Base-by-base conservation (phyloP, 805 yeast species). In the Pichia manshurica region DNA sequence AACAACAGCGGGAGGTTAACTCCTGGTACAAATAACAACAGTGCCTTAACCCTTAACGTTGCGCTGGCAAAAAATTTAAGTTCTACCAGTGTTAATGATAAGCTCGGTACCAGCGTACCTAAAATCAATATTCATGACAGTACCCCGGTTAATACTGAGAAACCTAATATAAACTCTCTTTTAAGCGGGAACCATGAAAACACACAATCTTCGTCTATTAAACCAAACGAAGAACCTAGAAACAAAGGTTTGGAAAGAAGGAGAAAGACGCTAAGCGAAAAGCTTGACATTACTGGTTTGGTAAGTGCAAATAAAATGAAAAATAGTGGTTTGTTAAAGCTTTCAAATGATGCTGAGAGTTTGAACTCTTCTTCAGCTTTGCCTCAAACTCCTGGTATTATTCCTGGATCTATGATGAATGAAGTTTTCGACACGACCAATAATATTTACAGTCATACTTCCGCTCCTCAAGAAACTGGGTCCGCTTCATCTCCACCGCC, bases 111-210 rank as follows among this genome's bases (percentile, higher is more conserved):
- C 29, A 25, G 29, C 29, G 29, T 41, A 19, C 46, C 44, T 17
- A 39, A 31, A 29, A 44, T 47, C 3, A 50, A 50, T 36, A 44
- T 50, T 20, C 39, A 37, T 17, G 45, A 41, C n/a, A 46, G 47
- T 32, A 44, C 97, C 12, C 45, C 47, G 29, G 37, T 39, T 21
- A 3, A n/a, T 19, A 21, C 39, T 9, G 25, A 21, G 9, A 39
- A 9, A 17, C 47, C 52, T 15, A 38, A 45, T 29, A n/a, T 48
- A 39, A 23, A 21, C 6, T 37, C 40, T 22, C n/a, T 40, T 17
- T 7, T 9, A 3, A 16, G 20, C 20, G 37, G 39, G 12, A 33
- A 19, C 39, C 21, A 47, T 15, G 39, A 34, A 20, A 44, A 33
- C 15, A 17, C 8, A 10, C 29, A 25, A 25, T 10, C 29, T 8